Evolutionary conservation across 2,329 filamentous ascomycete species (phyloP).

Genomic region (Hypomyces rosellus): DNA sequence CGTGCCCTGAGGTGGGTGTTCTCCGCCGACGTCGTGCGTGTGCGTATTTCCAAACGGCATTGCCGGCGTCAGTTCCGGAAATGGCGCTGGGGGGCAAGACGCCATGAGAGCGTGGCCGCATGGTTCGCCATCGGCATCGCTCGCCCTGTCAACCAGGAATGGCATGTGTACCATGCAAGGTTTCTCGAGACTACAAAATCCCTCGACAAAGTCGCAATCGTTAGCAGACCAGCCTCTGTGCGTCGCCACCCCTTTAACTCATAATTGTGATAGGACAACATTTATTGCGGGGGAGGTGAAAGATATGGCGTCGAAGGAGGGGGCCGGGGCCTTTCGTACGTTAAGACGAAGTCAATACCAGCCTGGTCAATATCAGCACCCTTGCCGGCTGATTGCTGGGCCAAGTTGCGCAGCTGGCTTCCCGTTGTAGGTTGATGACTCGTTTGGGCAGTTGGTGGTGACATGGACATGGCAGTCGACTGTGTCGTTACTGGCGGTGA

Average conservation of each 20-base stretch:
- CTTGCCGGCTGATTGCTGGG: conserved; percentile 27
- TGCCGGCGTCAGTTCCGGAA: conserved; percentile 41
- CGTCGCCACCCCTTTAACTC: conserved; percentile 12
- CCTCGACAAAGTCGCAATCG: conserved; percentile 32
- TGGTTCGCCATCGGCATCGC: conserved; percentile 56
- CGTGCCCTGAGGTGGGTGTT: conserved; percentile 56
- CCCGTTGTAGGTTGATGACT: conserved; percentile 23
- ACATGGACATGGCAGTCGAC: conserved; percentile 34
- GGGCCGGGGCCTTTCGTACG: conserved; percentile 57
- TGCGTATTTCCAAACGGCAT: conserved; percentile 47
- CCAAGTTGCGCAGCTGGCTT: conserved; percentile 25
- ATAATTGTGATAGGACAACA: conserved; percentile 6
- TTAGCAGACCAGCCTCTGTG: conserved; percentile 33
- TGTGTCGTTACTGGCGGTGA: conserved; percentile 43
- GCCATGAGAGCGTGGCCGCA: conserved; percentile 94
- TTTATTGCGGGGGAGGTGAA: conserved; percentile 55
- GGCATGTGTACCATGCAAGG: conserved; percentile 91
- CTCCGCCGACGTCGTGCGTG: conserved; percentile 24
- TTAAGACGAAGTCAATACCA: conserved; percentile 85
- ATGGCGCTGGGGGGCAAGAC: conserved; percentile 70
- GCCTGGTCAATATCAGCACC: conserved; percentile 70
- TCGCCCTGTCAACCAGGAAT: conserved; percentile 59
- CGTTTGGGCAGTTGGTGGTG: conserved; percentile 23
- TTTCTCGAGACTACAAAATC: conserved; percentile 68
- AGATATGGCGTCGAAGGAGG: conserved; percentile 55